These are phyloP conservation scores for Trametes cinnabarina DNA, from an alignment of 768 basidiomycete species.

Conservation along the genomic window DNA sequence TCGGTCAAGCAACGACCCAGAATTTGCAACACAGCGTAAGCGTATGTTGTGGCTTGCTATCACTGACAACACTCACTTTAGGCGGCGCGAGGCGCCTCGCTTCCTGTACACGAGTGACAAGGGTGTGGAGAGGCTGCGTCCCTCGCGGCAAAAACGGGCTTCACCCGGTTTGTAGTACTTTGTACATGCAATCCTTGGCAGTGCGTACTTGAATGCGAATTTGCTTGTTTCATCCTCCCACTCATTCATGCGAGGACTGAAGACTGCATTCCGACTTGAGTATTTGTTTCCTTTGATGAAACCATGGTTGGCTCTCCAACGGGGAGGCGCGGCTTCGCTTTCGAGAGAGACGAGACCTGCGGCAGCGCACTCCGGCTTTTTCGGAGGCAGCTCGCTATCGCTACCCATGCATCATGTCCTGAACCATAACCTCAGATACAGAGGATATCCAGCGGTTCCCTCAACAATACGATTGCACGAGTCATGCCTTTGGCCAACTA, in stretches of 20 bases:
- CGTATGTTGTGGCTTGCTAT: background rate
- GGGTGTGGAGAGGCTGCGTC: conserved; percentile 1
- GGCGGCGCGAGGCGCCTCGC: background rate
- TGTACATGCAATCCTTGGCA: too few species aligned
- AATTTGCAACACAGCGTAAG: background rate
- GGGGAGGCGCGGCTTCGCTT: background rate
- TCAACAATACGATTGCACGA: too few species aligned
- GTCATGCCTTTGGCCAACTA: too few species aligned
- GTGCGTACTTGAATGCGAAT: too few species aligned
- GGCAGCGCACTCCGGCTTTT: background rate
- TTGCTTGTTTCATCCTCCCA: too few species aligned
- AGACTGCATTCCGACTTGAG: too few species aligned
- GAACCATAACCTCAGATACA: background rate
- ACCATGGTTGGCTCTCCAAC: background rate
- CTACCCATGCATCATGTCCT: background rate
- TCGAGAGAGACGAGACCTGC: background rate
- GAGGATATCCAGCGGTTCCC: background rate
- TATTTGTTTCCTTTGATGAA: too few species aligned
- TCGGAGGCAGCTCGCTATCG: background rate
- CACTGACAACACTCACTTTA: background rate
- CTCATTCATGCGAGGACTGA: too few species aligned
- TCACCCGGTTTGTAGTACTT: too few species aligned
- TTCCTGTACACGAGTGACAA: background rate
- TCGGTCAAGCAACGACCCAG: background rate
- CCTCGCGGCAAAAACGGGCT: background rate